A percentile compares a stretch with the other conserved stretches of the same genome.
phyloP scores from a whole-genome alignment of 805 yeast genomes.

The Millerozyma acaciae region DNA sequence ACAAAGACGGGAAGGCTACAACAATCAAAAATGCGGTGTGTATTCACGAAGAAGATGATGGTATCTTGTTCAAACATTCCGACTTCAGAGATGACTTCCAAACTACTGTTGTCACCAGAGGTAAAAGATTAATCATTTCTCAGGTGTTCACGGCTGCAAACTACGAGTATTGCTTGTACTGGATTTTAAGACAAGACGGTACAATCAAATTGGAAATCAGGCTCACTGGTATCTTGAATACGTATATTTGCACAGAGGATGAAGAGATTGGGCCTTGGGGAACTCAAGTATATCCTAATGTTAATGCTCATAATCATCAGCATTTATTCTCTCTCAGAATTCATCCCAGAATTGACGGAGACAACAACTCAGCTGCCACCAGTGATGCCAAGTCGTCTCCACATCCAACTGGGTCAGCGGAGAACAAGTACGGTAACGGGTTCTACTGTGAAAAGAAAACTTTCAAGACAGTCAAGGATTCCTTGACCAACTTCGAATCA shows the following conservation, averaged over 20 bases:
- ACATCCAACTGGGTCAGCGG: constrained; percentile 57
- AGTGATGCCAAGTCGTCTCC: constrained; percentile 63
- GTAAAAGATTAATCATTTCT: constrained; percentile 67
- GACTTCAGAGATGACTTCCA: constrained; percentile 78
- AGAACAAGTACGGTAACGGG: constrained; percentile 75
- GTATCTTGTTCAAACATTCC: constrained; percentile 74
- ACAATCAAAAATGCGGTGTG: constrained; percentile 76
- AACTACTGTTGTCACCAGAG: constrained; percentile 72
- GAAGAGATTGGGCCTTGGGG: constrained; percentile 77
- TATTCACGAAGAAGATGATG: constrained; percentile 85
- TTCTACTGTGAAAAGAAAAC: constrained; percentile 61
- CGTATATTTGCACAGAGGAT: constrained; percentile 58
- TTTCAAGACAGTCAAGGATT: constrained; percentile 67
- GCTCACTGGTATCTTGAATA: constrained; percentile 79
- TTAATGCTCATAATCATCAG: constrained; percentile 84
- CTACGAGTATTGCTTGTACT: constrained; percentile 81
- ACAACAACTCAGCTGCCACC: constrained; percentile 67
- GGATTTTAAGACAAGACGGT: constrained; percentile 82
- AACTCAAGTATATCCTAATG: constrained; percentile 73
- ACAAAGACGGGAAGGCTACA: constrained; percentile 63
- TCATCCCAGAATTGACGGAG: constrained; percentile 81
- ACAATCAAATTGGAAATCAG: constrained; percentile 75
- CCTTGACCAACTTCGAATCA: constrained; percentile 58
- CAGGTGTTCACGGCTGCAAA: constrained; percentile 86
- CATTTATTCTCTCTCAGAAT: constrained; percentile 74